Percentiles rank a stretch among this genome's conserved stretches.
Conservation (phyloP, 176 grass and related monocot genomes). For the Triticum dicoccoides region DNA sequence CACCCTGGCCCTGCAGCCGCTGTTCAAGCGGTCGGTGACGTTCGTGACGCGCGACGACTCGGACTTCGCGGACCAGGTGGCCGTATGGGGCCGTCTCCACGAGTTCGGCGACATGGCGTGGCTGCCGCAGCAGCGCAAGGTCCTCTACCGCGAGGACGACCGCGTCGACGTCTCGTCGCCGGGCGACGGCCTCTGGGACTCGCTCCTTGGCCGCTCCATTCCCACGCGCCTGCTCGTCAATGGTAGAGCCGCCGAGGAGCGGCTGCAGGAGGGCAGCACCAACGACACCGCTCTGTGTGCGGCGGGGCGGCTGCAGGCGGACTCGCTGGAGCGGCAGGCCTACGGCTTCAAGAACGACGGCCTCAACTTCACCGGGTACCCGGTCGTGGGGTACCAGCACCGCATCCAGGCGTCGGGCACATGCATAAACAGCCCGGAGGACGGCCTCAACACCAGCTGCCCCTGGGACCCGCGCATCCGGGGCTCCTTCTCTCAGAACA, state of each 20-base stretch:
- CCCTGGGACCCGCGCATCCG: conserved; percentile 37
- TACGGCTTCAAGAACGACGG: conserved; percentile 42
- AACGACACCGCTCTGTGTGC: conserved; percentile 1
- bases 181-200: conserved; percentile 3
- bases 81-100: not conserved
- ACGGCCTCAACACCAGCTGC: conserved; percentile 19
- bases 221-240: not conserved
- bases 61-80: not conserved
- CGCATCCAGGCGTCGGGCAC: not conserved
- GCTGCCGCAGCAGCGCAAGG: not conserved
- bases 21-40: not conserved
- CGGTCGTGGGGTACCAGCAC: not conserved
- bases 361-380: not conserved
- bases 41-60: not conserved
- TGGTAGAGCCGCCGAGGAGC: not conserved
- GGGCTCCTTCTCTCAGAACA: conserved; percentile 24
- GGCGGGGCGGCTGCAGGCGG: not conserved
- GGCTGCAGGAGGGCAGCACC: not conserved
- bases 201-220: not conserved
- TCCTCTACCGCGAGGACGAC: conserved; percentile 21
- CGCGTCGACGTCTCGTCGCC: not conserved
- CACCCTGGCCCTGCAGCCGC: not conserved
- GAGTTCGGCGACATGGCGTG: conserved; percentile 13
- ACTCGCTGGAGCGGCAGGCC: not conserved
- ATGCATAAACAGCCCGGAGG: not conserved